Evolutionary conservation across 1,284 basidiomycete genomes (phyloP).

Genomic region (Sporisorium graminicola): DNA sequence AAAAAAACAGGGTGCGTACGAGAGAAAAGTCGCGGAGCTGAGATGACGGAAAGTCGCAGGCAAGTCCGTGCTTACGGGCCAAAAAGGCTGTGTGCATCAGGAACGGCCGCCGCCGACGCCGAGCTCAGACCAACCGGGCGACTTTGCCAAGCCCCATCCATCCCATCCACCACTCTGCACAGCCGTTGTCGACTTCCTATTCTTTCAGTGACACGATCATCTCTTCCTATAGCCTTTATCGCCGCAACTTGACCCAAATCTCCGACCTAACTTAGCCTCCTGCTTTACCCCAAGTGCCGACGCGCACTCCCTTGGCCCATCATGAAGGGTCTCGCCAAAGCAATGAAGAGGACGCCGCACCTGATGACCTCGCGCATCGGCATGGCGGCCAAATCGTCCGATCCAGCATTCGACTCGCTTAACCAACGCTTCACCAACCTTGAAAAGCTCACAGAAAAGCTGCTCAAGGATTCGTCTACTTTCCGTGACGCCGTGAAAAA

Average conservation of each 20-base stretch:
- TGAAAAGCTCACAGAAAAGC: constrained; percentile 86
- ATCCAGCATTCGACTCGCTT: constrained; percentile 66
- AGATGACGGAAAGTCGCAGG: constrained; percentile 43
- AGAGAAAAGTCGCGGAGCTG: constrained; percentile 9
- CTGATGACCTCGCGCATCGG: constrained; percentile 67
- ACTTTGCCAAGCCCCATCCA: background rate
- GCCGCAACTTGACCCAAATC: background rate
- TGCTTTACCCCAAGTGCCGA: background rate
- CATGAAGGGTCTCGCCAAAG: constrained; percentile 64
- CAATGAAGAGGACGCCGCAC: constrained; percentile 67
- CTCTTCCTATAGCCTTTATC: background rate
- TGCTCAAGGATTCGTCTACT: constrained; percentile 89
- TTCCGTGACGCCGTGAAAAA: constrained; percentile 78
- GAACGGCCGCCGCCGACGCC: background rate
- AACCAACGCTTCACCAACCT: constrained; percentile 77
- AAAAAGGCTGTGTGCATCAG: constrained; percentile 1
- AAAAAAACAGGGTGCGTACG: constrained; percentile 19
- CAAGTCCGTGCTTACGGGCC: background rate
- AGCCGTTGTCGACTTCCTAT: background rate
- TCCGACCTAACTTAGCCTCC: background rate
- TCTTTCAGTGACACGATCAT: background rate
- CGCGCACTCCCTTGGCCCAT: constrained; percentile 7
- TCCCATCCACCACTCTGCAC: background rate
- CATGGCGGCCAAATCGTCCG: constrained; percentile 63
- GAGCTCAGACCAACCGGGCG: background rate